A percentile compares a stretch with the other conserved stretches of the same genome.
These are phyloP conservation scores for Castanea sativa DNA, from an alignment of 306 rosid genomes.

Conservation along the genomic window DNA sequence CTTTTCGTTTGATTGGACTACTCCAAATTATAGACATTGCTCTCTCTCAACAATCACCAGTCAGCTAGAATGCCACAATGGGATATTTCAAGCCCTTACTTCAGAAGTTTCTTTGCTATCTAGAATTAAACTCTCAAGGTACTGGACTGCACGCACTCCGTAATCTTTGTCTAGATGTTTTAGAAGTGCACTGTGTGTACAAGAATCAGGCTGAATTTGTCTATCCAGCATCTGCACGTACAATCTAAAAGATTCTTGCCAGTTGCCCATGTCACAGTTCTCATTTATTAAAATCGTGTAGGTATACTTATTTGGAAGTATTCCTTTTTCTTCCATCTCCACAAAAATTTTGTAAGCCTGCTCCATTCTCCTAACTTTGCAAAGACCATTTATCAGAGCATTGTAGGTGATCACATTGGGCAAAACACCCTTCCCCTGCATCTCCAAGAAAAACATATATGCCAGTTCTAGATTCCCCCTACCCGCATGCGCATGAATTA, in stretches of 20 bases:
- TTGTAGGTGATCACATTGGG: slow-evolving; percentile 87
- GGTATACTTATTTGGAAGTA: slow-evolving; percentile 76
- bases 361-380: slow-evolving; percentile 51
- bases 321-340: slow-evolving; percentile 67
- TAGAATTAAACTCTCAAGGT: slow-evolving; percentile 44
- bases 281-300: slow-evolving; percentile 75
- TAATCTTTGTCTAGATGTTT: slow-evolving; percentile 55
- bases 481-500: slow-evolving; percentile 66
- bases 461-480: slow-evolving; percentile 59
- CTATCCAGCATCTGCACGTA: slow-evolving; percentile 73
- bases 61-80: slow-evolving; percentile 21
- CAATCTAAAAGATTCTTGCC: slow-evolving; percentile 73
- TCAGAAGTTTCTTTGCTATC: slow-evolving; percentile 35
- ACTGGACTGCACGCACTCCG: slow-evolving; percentile 36
- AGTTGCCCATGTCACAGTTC: slow-evolving; percentile 53
- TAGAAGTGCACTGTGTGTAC: slow-evolving; percentile 62
- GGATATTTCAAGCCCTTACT: slow-evolving; percentile 29
- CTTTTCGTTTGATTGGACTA: slow-evolving; percentile 19
- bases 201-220: slow-evolving; percentile 69
- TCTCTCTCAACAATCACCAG: slow-evolving; percentile 21
- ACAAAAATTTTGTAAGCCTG: slow-evolving; percentile 49
- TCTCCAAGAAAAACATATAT: slow-evolving; percentile 52
- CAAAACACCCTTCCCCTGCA: slow-evolving; percentile 57
- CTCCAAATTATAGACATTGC: slow-evolving; percentile 11
- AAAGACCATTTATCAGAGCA: slow-evolving; percentile 72